Percentiles rank a stretch among this genome's conserved stretches.
Conservation (phyloP, 495 filamentous ascomycete species). For the Venustampulla echinocandica region DNA sequence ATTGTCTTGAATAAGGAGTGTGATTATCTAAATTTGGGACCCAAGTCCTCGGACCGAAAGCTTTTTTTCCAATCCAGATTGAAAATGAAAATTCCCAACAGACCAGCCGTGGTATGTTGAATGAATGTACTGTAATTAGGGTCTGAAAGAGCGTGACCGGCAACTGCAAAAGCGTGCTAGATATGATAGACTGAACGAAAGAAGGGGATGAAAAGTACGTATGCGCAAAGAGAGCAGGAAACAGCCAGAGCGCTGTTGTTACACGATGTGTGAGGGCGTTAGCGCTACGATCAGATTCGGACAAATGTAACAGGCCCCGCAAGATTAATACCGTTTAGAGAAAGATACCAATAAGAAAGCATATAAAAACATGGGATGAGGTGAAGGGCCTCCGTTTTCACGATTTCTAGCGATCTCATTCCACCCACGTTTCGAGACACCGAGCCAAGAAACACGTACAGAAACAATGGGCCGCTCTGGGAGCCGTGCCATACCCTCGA, state of each 20-base stretch:
- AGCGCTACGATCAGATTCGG: slow-evolving; percentile 16
- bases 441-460: background rate
- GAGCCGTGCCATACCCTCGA: background rate
- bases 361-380: slow-evolving; percentile 18
- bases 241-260: slow-evolving; percentile 13
- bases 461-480: background rate
- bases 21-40: background rate
- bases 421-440: slow-evolving; percentile 7
- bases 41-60: background rate
- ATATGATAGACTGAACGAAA: slow-evolving; percentile 1
- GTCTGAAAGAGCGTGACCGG: slow-evolving; percentile 20
- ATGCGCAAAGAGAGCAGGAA: slow-evolving; percentile 14
- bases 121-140: slow-evolving; percentile 12
- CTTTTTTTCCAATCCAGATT: slow-evolving; percentile 5
- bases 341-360: slow-evolving; percentile 11
- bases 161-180: slow-evolving; percentile 17
- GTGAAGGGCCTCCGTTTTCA: slow-evolving; percentile 15
- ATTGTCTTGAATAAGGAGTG: slow-evolving; percentile 2
- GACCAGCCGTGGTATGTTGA: slow-evolving; percentile 22
- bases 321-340: slow-evolving; percentile 4
- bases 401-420: background rate
- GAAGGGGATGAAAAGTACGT: slow-evolving; percentile 3
- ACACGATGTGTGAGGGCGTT: slow-evolving; percentile 13
- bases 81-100: slow-evolving; percentile 14
- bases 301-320: slow-evolving; percentile 13